These are phyloP conservation scores for Platismatia glauca DNA, from an alignment of 495 filamentous ascomycete genomes.

Conservation along the genomic window DNA sequence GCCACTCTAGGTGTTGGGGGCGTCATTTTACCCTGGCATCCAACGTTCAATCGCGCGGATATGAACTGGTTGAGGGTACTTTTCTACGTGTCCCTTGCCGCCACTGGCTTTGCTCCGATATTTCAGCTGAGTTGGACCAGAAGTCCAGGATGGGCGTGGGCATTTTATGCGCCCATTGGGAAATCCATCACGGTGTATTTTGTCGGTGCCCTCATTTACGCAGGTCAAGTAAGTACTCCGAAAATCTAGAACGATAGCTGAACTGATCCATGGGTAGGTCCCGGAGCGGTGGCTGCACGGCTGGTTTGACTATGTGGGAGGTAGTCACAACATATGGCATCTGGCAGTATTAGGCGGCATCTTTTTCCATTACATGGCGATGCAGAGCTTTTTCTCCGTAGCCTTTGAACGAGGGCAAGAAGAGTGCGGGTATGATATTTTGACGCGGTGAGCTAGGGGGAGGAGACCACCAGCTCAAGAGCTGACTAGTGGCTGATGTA, in stretches of 20 bases:
- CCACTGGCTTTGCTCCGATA: conserved; percentile 87
- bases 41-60: conserved; percentile 83
- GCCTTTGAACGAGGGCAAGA: conserved; percentile 67
- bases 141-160: conserved; percentile 62
- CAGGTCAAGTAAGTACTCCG: conserved; percentile 50
- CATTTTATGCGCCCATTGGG: conserved; percentile 82
- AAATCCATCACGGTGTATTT: conserved; percentile 85
- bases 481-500: conserved; percentile 23
- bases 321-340: conserved; percentile 97
- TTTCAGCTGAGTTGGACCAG: conserved; percentile 71
- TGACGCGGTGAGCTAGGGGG: conserved; percentile 23
- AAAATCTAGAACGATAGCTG: background rate
- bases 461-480: conserved; percentile 22
- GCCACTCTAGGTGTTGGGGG: conserved; percentile 75
- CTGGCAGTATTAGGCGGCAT: conserved; percentile 93
- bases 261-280: conserved; percentile 31
- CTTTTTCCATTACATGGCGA: conserved; percentile 87
- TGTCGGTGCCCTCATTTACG: conserved; percentile 75
- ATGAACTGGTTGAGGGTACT: conserved; percentile 86
- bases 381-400: conserved; percentile 84
- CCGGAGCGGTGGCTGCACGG: conserved; percentile 91
- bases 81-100: conserved; percentile 81
- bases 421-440: conserved; percentile 44
- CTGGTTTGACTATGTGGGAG: conserved; percentile 87
- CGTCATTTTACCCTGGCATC: conserved; percentile 92